phyloP scores from a whole-genome alignment of 2,329 filamentous ascomycete genomes.

The Drechmeria coniospora region DNA sequence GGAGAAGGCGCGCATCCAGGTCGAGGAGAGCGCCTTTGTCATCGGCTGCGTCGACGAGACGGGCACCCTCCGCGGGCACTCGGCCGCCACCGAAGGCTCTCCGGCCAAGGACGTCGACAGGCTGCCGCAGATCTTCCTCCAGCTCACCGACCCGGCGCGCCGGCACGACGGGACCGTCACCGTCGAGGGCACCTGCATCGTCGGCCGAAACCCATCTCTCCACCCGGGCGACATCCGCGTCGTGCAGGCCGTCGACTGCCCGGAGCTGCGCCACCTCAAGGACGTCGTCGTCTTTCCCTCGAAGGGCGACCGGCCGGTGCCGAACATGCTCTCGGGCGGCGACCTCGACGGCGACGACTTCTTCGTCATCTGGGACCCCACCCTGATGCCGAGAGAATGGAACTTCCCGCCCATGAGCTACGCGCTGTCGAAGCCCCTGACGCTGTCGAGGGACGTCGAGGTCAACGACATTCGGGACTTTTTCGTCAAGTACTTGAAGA shows the following conservation, averaged over 20 bases:
- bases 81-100: constrained; percentile 25
- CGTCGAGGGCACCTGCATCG: constrained; percentile 61
- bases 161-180: constrained; percentile 41
- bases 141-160: constrained; percentile 50
- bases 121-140: constrained; percentile 79
- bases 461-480: constrained; percentile 65
- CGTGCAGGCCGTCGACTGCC: constrained; percentile 66
- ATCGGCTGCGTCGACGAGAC: constrained; percentile 85
- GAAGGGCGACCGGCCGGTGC: constrained; percentile 66
- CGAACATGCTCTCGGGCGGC: constrained; percentile 91
- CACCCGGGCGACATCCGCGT: constrained; percentile 86
- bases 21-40: constrained; percentile 74
- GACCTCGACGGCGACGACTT: constrained; percentile 95
- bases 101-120: constrained; percentile 27
- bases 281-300: constrained; percentile 82
- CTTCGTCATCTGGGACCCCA: constrained; percentile 78
- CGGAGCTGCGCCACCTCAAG: constrained; percentile 57
- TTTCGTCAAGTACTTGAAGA: constrained; percentile 87
- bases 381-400: constrained; percentile 54
- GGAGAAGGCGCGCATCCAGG: constrained; percentile 74
- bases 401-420: constrained; percentile 71
- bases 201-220: constrained; percentile 85
- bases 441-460: constrained; percentile 46
- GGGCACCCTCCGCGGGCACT: constrained; percentile 56
- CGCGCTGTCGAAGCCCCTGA: constrained; percentile 36